Percentiles rank a stretch among this genome's conserved stretches.
These are phyloP conservation scores for Talaromyces sp. DNA, from an alignment of 2,329 filamentous ascomycete genomes.

Conservation along the genomic window DNA sequence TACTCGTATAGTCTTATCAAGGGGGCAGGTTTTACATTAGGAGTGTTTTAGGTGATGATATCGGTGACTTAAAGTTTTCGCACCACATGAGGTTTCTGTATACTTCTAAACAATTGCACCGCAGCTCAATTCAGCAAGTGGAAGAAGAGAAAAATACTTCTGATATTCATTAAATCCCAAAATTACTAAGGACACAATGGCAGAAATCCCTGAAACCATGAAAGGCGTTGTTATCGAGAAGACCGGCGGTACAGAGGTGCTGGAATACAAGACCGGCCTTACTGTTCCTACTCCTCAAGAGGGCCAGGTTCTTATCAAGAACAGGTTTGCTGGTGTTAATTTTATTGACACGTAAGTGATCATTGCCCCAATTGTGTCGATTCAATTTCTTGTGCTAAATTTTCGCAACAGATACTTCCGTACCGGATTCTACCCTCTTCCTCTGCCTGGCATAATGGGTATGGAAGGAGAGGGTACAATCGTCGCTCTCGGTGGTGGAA, in stretches of 20 bases:
- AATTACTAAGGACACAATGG: background rate
- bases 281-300: constrained; percentile 64
- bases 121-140: background rate
- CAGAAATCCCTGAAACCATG: constrained; percentile 59
- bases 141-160: background rate
- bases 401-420: constrained; percentile 62
- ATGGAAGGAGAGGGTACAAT: constrained; percentile 71
- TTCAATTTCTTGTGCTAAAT: background rate
- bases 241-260: constrained; percentile 66
- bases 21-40: background rate
- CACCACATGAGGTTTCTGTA: background rate
- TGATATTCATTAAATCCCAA: background rate
- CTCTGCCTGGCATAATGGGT: constrained; percentile 69
- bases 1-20: background rate
- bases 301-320: constrained; percentile 71
- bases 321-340: constrained; percentile 73
- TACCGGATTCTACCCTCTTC: constrained; percentile 68
- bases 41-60: background rate
- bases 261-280: constrained; percentile 67
- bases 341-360: constrained; percentile 67
- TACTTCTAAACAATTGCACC: background rate
- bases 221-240: constrained; percentile 67
- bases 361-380: background rate
- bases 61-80: background rate
- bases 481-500: constrained; percentile 54